Conservation (phyloP, 306 rosid genomes). For the Glycine soja region DNA sequence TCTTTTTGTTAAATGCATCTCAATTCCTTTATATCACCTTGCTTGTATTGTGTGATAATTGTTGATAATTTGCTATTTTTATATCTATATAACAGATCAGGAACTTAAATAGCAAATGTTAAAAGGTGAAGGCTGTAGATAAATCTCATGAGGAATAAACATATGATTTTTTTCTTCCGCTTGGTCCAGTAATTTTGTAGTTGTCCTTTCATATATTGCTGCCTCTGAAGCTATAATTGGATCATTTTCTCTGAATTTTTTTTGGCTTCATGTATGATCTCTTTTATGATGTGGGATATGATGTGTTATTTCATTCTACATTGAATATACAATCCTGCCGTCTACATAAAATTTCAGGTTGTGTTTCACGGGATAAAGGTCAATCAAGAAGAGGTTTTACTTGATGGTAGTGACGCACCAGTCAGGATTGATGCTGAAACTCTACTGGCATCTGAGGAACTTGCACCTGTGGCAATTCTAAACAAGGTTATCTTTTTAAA, state of each 20-base stretch:
- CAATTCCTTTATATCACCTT: conserved; percentile 12
- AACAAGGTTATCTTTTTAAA: conserved; percentile 71
- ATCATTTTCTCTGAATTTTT: no score
- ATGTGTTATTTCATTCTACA: conserved; percentile 32
- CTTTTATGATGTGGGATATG: conserved; percentile 3
- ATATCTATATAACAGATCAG: conserved; percentile 19
- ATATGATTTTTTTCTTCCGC: conserved; percentile 26
- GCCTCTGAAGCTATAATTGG: no score
- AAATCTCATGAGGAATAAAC: conserved; percentile 1
- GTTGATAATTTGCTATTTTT: conserved; percentile 30
- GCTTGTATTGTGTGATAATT: conserved; percentile 28
- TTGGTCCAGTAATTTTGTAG: not conserved
- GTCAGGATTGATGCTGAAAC: conserved; percentile 88
- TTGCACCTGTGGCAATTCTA: conserved; percentile 84
- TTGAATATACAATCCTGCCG: conserved; percentile 42
- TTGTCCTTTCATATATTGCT: not conserved
- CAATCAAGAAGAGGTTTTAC: conserved; percentile 71
- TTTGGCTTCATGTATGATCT: no score
- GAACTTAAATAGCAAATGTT: conserved; percentile 5
- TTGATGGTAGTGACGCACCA: conserved; percentile 98
- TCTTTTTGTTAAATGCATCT: conserved; percentile 19
- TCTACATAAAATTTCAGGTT: conserved; percentile 59
- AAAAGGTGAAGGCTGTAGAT: conserved; percentile 26
- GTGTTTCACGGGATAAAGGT: conserved; percentile 82
- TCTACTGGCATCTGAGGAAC: conserved; percentile 76